Evolutionary conservation across 192 early-diverging fungal genomes (phyloP).

Genomic region (Coemansia sp.): DNA sequence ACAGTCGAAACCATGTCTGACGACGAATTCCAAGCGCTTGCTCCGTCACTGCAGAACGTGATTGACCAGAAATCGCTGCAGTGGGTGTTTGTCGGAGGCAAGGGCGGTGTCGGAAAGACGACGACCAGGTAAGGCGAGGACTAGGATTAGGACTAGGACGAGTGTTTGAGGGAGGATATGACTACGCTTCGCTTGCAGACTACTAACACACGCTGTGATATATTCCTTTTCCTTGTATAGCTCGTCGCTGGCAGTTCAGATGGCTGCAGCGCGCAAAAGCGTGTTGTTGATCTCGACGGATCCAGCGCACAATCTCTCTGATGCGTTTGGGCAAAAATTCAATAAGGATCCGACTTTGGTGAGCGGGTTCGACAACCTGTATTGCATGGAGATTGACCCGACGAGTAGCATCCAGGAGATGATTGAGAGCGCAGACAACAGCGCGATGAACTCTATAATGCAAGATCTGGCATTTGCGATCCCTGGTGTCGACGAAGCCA

Average conservation of each 20-base stretch:
- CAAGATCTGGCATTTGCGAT: constrained; percentile 99
- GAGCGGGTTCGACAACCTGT: constrained; percentile 93
- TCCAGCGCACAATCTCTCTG: constrained; percentile 98
- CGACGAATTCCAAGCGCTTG: constrained; percentile 73
- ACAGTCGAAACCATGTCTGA: constrained; percentile 54
- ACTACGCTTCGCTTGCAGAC: not conserved
- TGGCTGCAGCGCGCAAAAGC: constrained; percentile 85
- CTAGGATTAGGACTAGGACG: not conserved
- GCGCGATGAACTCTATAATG: constrained; percentile 83
- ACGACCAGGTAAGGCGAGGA: constrained; percentile 58
- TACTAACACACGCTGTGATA: not conserved
- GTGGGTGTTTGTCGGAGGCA: constrained; percentile 99
- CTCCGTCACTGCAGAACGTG: constrained; percentile 92
- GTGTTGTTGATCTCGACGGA: constrained; percentile 98
- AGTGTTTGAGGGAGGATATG: not conserved
- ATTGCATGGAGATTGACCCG: constrained; percentile 99
- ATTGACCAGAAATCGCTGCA: constrained; percentile 94
- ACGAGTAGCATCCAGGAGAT: constrained; percentile 98
- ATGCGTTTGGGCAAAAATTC: constrained; percentile 99
- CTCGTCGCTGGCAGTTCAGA: constrained; percentile 93
- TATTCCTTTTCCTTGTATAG: constrained; percentile 41
- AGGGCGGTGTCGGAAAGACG: constrained; percentile 98
- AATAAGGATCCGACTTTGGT: constrained; percentile 93
- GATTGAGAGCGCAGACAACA: constrained; percentile 82
- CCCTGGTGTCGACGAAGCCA: constrained; percentile 99